phyloP scores from a whole-genome alignment of 257 asterid species.

The Gentiana straminea region DNA sequence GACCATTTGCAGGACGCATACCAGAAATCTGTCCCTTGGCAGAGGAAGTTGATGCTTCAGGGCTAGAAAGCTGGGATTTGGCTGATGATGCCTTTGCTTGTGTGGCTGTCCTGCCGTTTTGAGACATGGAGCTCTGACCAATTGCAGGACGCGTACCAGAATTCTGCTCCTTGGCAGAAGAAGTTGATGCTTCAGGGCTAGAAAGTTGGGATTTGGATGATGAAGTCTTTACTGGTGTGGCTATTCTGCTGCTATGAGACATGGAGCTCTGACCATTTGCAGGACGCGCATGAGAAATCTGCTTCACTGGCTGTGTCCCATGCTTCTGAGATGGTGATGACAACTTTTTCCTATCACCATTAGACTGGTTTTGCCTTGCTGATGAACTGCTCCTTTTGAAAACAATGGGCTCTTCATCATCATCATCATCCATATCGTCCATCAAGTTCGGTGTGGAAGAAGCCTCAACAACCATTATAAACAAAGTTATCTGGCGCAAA shows the following conservation, averaged over 20 bases:
- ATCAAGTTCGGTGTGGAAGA: conserved; percentile 32
- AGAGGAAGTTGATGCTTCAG: conserved; percentile 35
- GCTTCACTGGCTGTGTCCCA: conserved; percentile 34
- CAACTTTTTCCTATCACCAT: conserved; percentile 29
- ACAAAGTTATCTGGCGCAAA: conserved; percentile 21
- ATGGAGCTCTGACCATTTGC: conserved; percentile 55
- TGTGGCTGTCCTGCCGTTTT: conserved; percentile 32
- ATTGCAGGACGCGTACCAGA: conserved; percentile 40
- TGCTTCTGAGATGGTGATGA: conserved; percentile 46
- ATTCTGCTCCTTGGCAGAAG: conserved; percentile 23
- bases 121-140: conserved; percentile 44
- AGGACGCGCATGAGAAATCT: conserved; percentile 29
- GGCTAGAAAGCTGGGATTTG: conserved; percentile 38
- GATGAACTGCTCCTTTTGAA: conserved; percentile 62
- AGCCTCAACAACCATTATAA: conserved; percentile 64
- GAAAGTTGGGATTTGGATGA: conserved; percentile 37
- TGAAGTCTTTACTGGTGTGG: conserved; percentile 39
- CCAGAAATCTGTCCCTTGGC: conserved; percentile 30
- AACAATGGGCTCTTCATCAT: conserved; percentile 42
- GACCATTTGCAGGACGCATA: conserved; percentile 54
- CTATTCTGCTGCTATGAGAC: conserved; percentile 34
- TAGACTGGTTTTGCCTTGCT: conserved; percentile 45
- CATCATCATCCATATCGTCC: conserved; percentile 70
- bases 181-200: conserved; percentile 40
- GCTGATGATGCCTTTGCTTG: conserved; percentile 43